These are phyloP conservation scores for Elsinoe necatrix DNA, from an alignment of 2,329 filamentous ascomycete genomes.

Conservation along the genomic window DNA sequence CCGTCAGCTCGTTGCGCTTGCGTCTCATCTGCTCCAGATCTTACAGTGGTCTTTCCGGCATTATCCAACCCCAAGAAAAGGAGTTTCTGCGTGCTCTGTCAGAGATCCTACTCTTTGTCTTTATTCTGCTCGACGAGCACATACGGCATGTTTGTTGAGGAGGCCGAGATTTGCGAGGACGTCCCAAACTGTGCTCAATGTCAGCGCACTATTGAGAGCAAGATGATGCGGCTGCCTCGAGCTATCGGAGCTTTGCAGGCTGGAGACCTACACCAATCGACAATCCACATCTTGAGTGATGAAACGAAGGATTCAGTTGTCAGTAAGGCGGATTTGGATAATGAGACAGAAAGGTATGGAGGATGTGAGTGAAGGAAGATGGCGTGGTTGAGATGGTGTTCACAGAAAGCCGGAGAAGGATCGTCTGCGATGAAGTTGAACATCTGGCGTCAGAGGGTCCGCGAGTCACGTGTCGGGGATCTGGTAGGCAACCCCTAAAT, in stretches of 20 bases:
- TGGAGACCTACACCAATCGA: slow-evolving; percentile 75
- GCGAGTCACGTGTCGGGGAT: not conserved
- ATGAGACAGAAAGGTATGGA: not conserved
- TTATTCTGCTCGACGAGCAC: not conserved
- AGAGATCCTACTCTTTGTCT: not conserved
- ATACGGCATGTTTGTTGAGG: slow-evolving; percentile 76
- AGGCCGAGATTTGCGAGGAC: slow-evolving; percentile 78
- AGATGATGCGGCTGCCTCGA: slow-evolving; percentile 19
- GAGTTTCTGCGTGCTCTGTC: slow-evolving; percentile 49
- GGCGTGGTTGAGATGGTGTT: not conserved
- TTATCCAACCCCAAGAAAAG: slow-evolving; percentile 90
- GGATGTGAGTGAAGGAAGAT: not conserved
- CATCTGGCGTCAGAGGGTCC: slow-evolving; percentile 16
- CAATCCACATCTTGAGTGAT: slow-evolving; percentile 64
- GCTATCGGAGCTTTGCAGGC: slow-evolving; percentile 19
- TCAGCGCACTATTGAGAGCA: slow-evolving; percentile 13
- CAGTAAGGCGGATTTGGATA: not conserved
- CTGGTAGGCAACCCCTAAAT: not conserved
- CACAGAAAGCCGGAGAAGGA: slow-evolving; percentile 8
- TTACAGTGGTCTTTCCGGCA: slow-evolving; percentile 77
- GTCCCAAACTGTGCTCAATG: slow-evolving; percentile 62
- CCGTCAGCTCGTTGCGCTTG: not conserved
- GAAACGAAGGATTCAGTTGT: not conserved
- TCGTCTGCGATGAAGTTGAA: not conserved
- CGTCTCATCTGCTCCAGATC: slow-evolving; percentile 18